A percentile compares a stretch with the other conserved stretches of the same genome.
Evolutionary conservation across 2,329 filamentous ascomycete genomes (phyloP).

Genomic region (Fusarium graminum): DNA sequence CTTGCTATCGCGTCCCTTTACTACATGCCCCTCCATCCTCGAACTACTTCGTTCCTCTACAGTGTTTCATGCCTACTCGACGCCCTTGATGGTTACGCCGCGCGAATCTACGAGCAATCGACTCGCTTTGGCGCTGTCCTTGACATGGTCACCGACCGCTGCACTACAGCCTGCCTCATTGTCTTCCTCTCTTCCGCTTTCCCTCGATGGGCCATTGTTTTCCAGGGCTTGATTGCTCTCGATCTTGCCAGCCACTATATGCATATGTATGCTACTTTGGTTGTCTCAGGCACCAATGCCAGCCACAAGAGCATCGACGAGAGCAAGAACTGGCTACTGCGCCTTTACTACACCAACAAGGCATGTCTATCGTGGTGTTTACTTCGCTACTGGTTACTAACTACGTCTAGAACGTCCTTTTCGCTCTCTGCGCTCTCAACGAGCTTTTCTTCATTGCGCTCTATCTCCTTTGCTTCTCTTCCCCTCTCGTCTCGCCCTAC

Average conservation of each 20-base stretch:
- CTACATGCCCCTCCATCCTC: slow-evolving; percentile 99
- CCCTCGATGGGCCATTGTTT: slow-evolving; percentile 92
- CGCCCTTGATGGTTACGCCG: slow-evolving; percentile 94
- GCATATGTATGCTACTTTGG: slow-evolving; percentile 97
- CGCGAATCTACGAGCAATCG: slow-evolving; percentile 82
- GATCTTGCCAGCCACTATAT: slow-evolving; percentile 98
- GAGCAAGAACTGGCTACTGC: slow-evolving; percentile 87
- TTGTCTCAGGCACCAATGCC: slow-evolving; percentile 82
- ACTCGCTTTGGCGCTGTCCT: slow-evolving; percentile 96
- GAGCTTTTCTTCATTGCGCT: slow-evolving; percentile 98
- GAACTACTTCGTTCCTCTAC: slow-evolving; percentile 92
- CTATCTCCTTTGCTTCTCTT: slow-evolving; percentile 97
- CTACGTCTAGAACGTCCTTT: slow-evolving; percentile 80
- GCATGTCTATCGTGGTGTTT: slow-evolving; percentile 61
- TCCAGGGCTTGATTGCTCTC: slow-evolving; percentile 91
- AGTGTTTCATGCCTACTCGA: slow-evolving; percentile 95
- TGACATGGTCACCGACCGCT: slow-evolving; percentile 99
- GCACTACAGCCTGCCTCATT: slow-evolving; percentile 93
- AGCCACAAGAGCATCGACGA: slow-evolving; percentile 96
- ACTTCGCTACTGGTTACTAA: slow-evolving; percentile 11
- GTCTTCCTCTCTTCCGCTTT: slow-evolving; percentile 96
- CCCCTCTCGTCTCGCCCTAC: slow-evolving; percentile 86
- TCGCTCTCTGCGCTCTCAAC: slow-evolving; percentile 90
- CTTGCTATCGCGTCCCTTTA: slow-evolving; percentile 92
- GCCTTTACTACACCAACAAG: slow-evolving; percentile 97